Percentiles rank a stretch among this genome's conserved stretches.
phyloP scores from a whole-genome alignment of 1,284 basidiomycete species.

The Microbotryomycetes sp. region DNA sequence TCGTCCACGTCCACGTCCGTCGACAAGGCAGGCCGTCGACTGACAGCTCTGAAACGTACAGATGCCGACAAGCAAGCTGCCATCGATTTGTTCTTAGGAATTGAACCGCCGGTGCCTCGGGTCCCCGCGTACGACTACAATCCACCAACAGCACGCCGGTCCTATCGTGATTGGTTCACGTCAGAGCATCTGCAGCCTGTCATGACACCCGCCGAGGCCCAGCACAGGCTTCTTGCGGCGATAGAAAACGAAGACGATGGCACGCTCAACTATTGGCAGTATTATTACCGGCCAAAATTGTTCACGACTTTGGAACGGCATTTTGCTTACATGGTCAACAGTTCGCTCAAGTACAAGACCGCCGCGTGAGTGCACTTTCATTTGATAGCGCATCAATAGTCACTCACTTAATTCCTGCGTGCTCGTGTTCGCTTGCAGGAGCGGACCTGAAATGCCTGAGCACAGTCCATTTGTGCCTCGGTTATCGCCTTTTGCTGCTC shows the following conservation, averaged over 20 bases:
- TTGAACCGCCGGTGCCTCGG: constrained; percentile 43
- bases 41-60: constrained; percentile 36
- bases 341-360: constrained; percentile 60
- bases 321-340: constrained; percentile 80
- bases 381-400: constrained; percentile 20
- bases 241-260: constrained; percentile 48
- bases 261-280: constrained; percentile 11
- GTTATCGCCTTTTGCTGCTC: background rate
- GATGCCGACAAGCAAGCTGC: constrained; percentile 97
- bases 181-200: constrained; percentile 60
- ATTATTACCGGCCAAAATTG: constrained; percentile 66
- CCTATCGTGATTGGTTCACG: constrained; percentile 77
- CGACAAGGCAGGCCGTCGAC: background rate
- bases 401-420: background rate
- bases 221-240: constrained; percentile 48
- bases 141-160: constrained; percentile 45
- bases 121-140: constrained; percentile 23
- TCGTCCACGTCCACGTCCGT: background rate
- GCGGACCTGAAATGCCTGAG: constrained; percentile 44
- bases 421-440: background rate
- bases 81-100: constrained; percentile 92
- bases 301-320: constrained; percentile 76
- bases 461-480: constrained; percentile 64
- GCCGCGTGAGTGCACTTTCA: constrained; percentile 25
- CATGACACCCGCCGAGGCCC: constrained; percentile 53